Base-by-base conservation (phyloP, 106 monocot genomes). In the Apostasia ramifera region DNA sequence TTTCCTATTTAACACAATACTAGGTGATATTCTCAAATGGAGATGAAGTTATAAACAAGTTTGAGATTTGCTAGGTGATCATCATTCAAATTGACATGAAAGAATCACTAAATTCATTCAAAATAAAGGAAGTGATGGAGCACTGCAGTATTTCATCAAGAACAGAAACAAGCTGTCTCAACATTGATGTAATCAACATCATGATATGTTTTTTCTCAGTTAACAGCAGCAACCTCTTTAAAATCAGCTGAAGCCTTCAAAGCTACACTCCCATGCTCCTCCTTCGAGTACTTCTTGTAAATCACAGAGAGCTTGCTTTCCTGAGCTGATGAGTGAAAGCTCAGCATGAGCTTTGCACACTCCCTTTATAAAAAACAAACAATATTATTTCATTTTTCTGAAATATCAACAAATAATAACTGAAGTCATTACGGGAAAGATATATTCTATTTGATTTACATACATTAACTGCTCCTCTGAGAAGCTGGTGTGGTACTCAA, bases 231-330 rank as follows among this genome's bases (percentile, higher is more conserved):
- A 6, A 38, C n/a, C 4, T 5, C 15, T 8, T 57, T 1, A 57
- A 38, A 37, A 59, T 8, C 57, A 5, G 84, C 84, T 2, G 88
- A 75, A n/a, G 78, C 61, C n/a, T 61, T 47, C 63, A 83, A 49
- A 10, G 89, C 79, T 10, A 89, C 89, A 0, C 55, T 68, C 51
- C 68, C 80, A 58, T 66, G 65, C 51, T 85, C 61, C 40, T 55
- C 55, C 6, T 52, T 66, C 8, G 79, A 80, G 38, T 89, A 85
- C 64, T 89, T 89, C 77, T 62, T 82, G 74, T 82, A 80, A 1
- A 85, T 80, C 11, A 80, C 77, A 66, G 75, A 79, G 57, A 80
- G 80, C 71, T 85, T 89, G 26, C 70, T 69, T 71, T 72, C 74
- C 8, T 74, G 73, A 10, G 78, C 82, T 3, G n/a, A 44, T 2